Evolutionary conservation across 345 rosid genomes (phyloP), one percentile per base, ranked within the genome.

Genomic region (Acer saccharum): DNA sequence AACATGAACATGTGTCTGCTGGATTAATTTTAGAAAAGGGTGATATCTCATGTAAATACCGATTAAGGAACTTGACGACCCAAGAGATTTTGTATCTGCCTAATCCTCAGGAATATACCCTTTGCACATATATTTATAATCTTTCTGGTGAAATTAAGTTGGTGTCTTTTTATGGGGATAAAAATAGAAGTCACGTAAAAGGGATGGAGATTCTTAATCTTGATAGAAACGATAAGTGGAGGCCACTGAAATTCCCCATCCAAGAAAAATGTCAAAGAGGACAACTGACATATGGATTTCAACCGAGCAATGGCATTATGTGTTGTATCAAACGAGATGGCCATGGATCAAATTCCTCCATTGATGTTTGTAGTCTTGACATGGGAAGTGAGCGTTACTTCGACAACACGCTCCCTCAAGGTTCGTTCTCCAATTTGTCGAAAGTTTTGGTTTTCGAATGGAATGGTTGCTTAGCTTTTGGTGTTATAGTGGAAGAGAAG

Each of bases 81-180:
- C 50, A 39, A 17, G 68, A 61, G 27, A 43, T 61, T 57, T 29
- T 61, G 25, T 41, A 73, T 41, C 68, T 73, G 54, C 76, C 68
- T 21, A 0, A 23, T 73, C 57, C 65, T 27, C 29, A 2, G 3
- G 11, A 27, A 1, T 7, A 13, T 18, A 32, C 27, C 20, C 18
- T 57, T 20, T 0, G 35, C 35, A 32, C 0, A 32, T 32, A 3
- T 2, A 5, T 17, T 52, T 7, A 1, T 16, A 0, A 10, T 32
- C 16, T 9, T 13, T 20, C 57, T 13, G 39, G 41, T 41, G 14
- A 13, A 10, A 20, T 57, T 21, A 73, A 61, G 17, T 23, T 60
- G 39, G 1, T 57, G 18, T 32, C 50, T 17, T 17, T n/a, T 5
- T 52, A 72, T 23, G n/a, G 39, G 11, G 8, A 41, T 6, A 43